Percentiles rank a stretch among this genome's conserved stretches.
These are phyloP conservation scores for Eucalyptus tenuipes DNA, from an alignment of 345 rosid species.

Conservation along the genomic window DNA sequence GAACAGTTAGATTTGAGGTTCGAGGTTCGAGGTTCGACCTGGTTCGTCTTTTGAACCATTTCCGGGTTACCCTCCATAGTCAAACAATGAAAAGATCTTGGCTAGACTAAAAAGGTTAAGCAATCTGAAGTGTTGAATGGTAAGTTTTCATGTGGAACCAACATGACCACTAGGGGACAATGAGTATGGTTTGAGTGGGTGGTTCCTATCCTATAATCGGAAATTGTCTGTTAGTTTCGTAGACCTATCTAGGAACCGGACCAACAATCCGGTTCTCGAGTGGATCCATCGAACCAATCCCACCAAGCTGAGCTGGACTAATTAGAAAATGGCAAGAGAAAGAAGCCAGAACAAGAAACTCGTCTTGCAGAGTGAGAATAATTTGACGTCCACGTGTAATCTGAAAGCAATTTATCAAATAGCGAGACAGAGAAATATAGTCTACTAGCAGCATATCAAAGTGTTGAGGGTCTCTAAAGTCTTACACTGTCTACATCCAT, in stretches of 20 bases:
- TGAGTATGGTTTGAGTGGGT: no score
- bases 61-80: not conserved
- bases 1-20: not conserved
- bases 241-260: accelerated
- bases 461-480: not conserved
- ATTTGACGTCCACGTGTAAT: not conserved
- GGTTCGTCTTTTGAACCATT: not conserved
- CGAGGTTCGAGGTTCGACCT: not conserved
- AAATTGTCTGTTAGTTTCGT: no score
- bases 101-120: not conserved
- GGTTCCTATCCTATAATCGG: accelerated
- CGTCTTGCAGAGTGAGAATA: not conserved
- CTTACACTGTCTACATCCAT: constrained; percentile 31
- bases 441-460: not conserved
- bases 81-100: not conserved
- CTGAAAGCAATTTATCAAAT: not conserved
- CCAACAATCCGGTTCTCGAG: accelerated
- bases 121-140: not conserved
- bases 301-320: no score
- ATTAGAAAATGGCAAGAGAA: not conserved
- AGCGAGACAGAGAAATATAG: not conserved
- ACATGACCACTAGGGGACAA: not conserved
- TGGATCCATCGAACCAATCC: no score
- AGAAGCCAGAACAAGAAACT: not conserved
- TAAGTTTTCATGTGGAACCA: not conserved